A percentile compares a stretch with the other conserved stretches of the same genome.
These are phyloP conservation scores for Vitis hybrid DNA, from an alignment of 177 flowering plant species.

Conservation along the genomic window DNA sequence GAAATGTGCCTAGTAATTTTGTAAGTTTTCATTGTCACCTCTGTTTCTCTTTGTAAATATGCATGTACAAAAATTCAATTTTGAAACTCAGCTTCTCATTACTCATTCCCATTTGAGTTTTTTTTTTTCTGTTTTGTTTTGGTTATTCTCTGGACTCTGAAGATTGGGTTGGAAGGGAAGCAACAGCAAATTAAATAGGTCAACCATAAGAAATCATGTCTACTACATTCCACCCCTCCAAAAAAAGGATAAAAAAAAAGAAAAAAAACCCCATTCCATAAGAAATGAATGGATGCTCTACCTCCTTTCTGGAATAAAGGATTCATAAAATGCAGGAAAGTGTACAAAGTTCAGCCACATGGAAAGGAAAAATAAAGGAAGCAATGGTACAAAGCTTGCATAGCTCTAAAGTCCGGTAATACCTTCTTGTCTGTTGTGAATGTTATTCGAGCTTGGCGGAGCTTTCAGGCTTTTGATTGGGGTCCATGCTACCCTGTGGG, in stretches of 20 bases:
- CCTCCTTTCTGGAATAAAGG: neutral
- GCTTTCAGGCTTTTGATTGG: constrained; percentile 5
- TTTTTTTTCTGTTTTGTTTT: neutral
- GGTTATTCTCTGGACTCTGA: too few species aligned
- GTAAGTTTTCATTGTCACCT: neutral
- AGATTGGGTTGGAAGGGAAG: neutral
- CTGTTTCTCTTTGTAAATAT: constrained; percentile 12
- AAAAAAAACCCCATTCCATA: neutral
- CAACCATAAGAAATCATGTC: too few species aligned
- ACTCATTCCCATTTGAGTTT: neutral
- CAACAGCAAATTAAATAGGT: too few species aligned
- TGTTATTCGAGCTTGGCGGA: constrained; percentile 8
- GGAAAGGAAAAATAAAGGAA: constrained; percentile 1
- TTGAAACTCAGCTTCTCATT: neutral
- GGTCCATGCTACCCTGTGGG: neutral
- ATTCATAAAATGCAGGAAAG: neutral
- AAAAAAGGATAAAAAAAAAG: neutral
- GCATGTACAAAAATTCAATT: neutral
- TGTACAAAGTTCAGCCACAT: constrained; percentile 10
- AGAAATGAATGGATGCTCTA: neutral
- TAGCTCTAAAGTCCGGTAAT: neutral
- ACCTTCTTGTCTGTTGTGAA: constrained; percentile 1
- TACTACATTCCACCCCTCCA: too few species aligned
- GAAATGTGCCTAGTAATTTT: constrained; percentile 11
- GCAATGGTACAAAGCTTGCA: neutral